Evolutionary conservation across 2,329 filamentous ascomycete genomes (phyloP), one percentile per base, ranked within the genome.

Genomic region (Geoglossum cookeanum): DNA sequence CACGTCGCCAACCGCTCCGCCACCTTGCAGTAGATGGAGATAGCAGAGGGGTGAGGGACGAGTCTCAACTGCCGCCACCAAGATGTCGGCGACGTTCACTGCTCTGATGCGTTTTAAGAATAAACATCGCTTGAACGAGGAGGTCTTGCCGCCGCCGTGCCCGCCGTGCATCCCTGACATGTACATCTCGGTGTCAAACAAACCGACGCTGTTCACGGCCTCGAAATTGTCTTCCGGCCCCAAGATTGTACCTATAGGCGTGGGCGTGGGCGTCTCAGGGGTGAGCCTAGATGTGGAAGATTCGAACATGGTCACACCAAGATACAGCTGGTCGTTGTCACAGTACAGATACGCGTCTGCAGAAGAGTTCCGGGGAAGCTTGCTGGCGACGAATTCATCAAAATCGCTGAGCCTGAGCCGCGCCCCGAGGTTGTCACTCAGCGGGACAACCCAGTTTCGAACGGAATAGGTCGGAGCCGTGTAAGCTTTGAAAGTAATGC

Each of bases 41-140:
- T 84, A 83, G 65, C 78, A 83, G 13, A 78, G 63, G 44, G 72
- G 67, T 0, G 76, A 71, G 1, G 79, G 78, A 47, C 76, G 72
- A 59, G 60, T 67, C 48, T 72, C 58, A 3, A 83, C 17, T 4
- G 78, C 76, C 1, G 62, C 58, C 13, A 74, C 57, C 49, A 84
- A 66, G 4, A 62, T 61, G 0, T 68, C 52, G 29, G 65, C 62
- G 0, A 78, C 44, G 1, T 65, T 56, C 1, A 1, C 44, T 55
- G 57, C 58, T 60, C 70, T 69, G 11, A 82, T 75, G 42, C 63
- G 0, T 58, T 76, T 76, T 6, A 84, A 65, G 62, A 84, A 83
- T 33, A 83, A 47, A 64, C 80, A 83, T 62, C 80, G 73, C 68
- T 83, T 83, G 70, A 84, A 83, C 0, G 79, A 73, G 8, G 76